Percentiles rank a stretch among this genome's conserved stretches.
Evolutionary conservation across 768 basidiomycete genomes (phyloP).

Genomic region (Baorangia bicolor): DNA sequence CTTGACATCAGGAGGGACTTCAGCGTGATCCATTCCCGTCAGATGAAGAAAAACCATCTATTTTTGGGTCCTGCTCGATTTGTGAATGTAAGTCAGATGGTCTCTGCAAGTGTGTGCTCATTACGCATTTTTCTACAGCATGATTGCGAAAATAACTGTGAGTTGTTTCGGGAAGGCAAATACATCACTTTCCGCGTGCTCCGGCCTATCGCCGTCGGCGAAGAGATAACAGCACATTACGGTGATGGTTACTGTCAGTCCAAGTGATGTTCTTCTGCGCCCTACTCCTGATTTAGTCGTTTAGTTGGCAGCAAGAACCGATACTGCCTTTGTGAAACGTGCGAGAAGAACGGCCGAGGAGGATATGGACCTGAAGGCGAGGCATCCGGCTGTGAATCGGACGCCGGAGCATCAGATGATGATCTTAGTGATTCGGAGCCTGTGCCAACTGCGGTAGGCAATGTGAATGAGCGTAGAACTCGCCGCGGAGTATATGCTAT

Average conservation of each 20-base stretch:
- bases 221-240: conserved; percentile 89
- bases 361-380: conserved; percentile 65
- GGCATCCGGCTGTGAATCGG: conserved; percentile 45
- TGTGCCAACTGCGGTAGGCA: conserved; percentile 49
- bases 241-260: conserved; percentile 87
- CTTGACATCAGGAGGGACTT: conserved; percentile 82
- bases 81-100: conserved; percentile 68
- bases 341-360: conserved; percentile 72
- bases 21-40: conserved; percentile 88
- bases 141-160: conserved; percentile 87
- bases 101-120: neutral
- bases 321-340: conserved; percentile 84
- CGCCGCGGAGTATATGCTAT: conserved; percentile 81
- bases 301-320: conserved; percentile 67
- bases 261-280: conserved; percentile 20
- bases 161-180: conserved; percentile 83
- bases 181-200: conserved; percentile 88
- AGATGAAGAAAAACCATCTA: conserved; percentile 89
- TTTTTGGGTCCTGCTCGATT: conserved; percentile 91
- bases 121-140: conserved; percentile 49
- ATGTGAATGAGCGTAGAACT: conserved; percentile 78
- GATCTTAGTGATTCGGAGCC: conserved; percentile 40
- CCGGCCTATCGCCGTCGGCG: conserved; percentile 72
- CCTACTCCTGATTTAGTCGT: conserved; percentile 30
- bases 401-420: conserved; percentile 38